These are phyloP conservation scores for Pseudopyricularia cyperi DNA, from an alignment of 2,329 filamentous ascomycete species.

Conservation along the genomic window DNA sequence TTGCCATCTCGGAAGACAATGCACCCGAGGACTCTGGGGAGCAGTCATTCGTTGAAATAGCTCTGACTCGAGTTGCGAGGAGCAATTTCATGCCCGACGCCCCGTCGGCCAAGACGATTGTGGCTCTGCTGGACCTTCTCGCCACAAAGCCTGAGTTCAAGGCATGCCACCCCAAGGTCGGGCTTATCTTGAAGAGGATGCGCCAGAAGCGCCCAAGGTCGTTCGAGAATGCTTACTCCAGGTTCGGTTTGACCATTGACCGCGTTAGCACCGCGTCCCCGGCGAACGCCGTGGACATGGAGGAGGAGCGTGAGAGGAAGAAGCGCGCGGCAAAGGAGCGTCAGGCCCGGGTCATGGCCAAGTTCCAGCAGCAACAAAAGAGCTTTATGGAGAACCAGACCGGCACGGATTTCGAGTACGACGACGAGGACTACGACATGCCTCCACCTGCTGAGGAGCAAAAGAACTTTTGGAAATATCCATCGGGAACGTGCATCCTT, in stretches of 20 bases:
- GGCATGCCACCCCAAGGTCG: conserved; percentile 72
- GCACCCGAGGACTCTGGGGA: conserved; percentile 33
- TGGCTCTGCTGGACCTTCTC: conserved; percentile 48
- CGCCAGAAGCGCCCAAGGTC: conserved; percentile 65
- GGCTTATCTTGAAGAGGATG: conserved; percentile 70
- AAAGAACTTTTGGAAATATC: conserved; percentile 78
- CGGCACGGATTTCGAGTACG: conserved; percentile 79
- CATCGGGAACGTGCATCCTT: conserved; percentile 82
- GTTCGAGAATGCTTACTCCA: conserved; percentile 56
- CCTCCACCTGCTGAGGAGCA: conserved; percentile 35
- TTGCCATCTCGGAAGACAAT: conserved; percentile 75
- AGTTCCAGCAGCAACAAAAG: conserved; percentile 95
- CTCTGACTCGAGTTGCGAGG: conserved; percentile 50
- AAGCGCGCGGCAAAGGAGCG: conserved; percentile 84
- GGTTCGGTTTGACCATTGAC: conserved; percentile 57
- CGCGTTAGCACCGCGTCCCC: conserved; percentile 72
- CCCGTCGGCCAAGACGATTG: conserved; percentile 47
- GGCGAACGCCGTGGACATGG: conserved; percentile 48
- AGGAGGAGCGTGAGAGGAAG: conserved; percentile 68
- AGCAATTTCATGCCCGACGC: conserved; percentile 47
- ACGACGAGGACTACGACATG: conserved; percentile 55
- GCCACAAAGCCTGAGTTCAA: conserved; percentile 62
- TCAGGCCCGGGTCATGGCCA: conserved; percentile 90
- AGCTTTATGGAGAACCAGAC: conserved; percentile 77
- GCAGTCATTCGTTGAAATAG: conserved; percentile 60